Conservation (phyloP, 768 basidiomycete species). For the Boletellus sp. region DNA sequence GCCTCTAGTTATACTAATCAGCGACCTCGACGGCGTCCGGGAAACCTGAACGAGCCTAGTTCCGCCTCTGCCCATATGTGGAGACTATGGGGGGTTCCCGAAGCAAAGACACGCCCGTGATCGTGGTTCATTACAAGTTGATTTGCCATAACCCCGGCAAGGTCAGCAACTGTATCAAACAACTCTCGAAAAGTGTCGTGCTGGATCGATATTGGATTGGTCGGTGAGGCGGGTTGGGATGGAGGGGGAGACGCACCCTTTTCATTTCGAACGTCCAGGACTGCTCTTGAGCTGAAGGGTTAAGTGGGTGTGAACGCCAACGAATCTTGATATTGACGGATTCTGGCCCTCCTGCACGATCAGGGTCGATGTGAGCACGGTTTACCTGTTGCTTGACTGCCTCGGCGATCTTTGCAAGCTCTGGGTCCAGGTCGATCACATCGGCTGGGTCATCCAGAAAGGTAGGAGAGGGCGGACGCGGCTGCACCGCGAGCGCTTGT, state of each 20-base stretch:
- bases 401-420: slow-evolving; percentile 56
- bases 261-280: slow-evolving; percentile 55
- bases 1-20: slow-evolving; percentile 45
- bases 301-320: slow-evolving; percentile 65
- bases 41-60: slow-evolving; percentile 44
- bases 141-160: slow-evolving; percentile 46
- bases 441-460: slow-evolving; percentile 45
- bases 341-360: slow-evolving; percentile 32
- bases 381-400: slow-evolving; percentile 31
- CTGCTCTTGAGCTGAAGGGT: slow-evolving; percentile 37
- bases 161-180: slow-evolving; percentile 65
- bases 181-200: slow-evolving; percentile 60
- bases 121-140: slow-evolving; percentile 60
- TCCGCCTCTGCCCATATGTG: slow-evolving; percentile 66
- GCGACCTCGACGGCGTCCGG: slow-evolving; percentile 1
- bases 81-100: slow-evolving; percentile 62
- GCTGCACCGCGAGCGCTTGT: slow-evolving; percentile 40
- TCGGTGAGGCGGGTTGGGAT: neutral
- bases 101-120: slow-evolving; percentile 62
- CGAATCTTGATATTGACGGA: slow-evolving; percentile 51
- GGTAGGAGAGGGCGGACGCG: slow-evolving; percentile 48
- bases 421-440: slow-evolving; percentile 52
- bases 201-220: slow-evolving; percentile 33
- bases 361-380: slow-evolving; percentile 21
- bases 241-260: slow-evolving; percentile 41